Evolutionary conservation across 1,284 basidiomycete genomes (phyloP), one percentile per base, ranked within the genome.

Genomic region (Cutaneotrichosporon sp.): DNA sequence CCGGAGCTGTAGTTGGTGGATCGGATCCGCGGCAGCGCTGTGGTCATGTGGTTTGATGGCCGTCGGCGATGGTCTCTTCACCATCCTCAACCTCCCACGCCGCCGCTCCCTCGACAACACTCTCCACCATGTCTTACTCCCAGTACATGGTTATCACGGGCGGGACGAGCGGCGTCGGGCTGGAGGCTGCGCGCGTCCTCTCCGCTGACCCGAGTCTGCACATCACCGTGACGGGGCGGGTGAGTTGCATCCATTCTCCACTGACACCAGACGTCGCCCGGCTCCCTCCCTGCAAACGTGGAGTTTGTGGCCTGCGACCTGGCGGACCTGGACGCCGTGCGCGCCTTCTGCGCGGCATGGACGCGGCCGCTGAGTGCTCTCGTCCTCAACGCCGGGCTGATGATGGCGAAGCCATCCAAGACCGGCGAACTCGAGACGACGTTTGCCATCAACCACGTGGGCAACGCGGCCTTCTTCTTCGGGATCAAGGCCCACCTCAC

Each of bases 381-480:
- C 14, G 42, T 58, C 24, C 24, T 16, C 42, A 47, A 45, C 27
- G 62, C 62, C 1, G 62, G 62, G 13, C 13, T 63, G 20, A 24
- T 22, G 18, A n/a, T 14, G 2, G 47, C 1, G 6, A 11, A 14
- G 10, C 18, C n/a, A 4, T 16, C 9, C 2, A 20, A 24, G 18
- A 33, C 27, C 20, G 50, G 46, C 52, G 62, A 55, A n/a, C 25
- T 64, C 50, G 67, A 70, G 36, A 20, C 36, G 24, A 67, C 63
- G 38, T 69, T 72, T 58, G 68, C 68, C 2, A 55, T 62, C 22
- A 67, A 68, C 56, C 67, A 69, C 45, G 38, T 67, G 20, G 66
- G 67, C 20, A 65, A 72, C 36, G 62, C 67, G 2, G 58, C 66
- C 13, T 57, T 72, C 20, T 66, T 72, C 58, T 69, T 69, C 56